Conservation (phyloP, 352 stramenopile species). For the Phytopythium oedochilum region DNA sequence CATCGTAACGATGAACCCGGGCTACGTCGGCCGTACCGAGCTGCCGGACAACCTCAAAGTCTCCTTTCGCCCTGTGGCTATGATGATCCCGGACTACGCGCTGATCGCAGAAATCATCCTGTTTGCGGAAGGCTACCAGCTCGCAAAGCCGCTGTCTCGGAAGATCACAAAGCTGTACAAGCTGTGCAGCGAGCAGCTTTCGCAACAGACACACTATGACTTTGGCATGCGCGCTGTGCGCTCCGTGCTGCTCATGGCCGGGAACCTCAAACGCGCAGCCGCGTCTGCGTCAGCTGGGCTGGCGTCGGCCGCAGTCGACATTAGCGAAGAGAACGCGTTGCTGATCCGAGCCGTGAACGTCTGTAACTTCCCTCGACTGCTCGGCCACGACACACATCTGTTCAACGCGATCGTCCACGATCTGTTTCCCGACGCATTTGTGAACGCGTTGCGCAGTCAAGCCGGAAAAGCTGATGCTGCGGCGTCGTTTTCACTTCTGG, state of each 20-base stretch:
- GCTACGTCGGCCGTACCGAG: slow-evolving; percentile 73
- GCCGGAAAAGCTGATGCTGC: not conserved
- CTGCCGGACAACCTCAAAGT: slow-evolving; percentile 84
- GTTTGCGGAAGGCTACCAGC: slow-evolving; percentile 76
- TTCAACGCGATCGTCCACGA: slow-evolving; percentile 89
- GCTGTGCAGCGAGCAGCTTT: slow-evolving; percentile 83
- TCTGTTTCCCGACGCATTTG: slow-evolving; percentile 67
- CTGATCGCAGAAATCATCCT: slow-evolving; percentile 85
- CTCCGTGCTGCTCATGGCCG: slow-evolving; percentile 75
- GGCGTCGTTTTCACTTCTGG: slow-evolving; percentile 12
- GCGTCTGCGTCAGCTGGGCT: not conserved
- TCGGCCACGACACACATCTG: slow-evolving; percentile 83
- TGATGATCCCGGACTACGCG: slow-evolving; percentile 88
- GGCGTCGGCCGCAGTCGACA: not conserved
- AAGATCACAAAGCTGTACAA: slow-evolving; percentile 83
- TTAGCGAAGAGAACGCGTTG: slow-evolving; percentile 58
- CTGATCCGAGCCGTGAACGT: slow-evolving; percentile 94
- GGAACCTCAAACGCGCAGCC: slow-evolving; percentile 46
- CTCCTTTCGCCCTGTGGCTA: slow-evolving; percentile 79
- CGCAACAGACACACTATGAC: slow-evolving; percentile 82
- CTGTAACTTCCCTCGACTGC: slow-evolving; percentile 89
- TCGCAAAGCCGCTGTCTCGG: slow-evolving; percentile 49
- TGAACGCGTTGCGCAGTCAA: not conserved
- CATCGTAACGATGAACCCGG: slow-evolving; percentile 89
- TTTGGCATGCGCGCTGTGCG: slow-evolving; percentile 88